A percentile compares a stretch with the other conserved stretches of the same genome.
phyloP scores from a whole-genome alignment of 768 basidiomycete species.

The Lentinula boryana region DNA sequence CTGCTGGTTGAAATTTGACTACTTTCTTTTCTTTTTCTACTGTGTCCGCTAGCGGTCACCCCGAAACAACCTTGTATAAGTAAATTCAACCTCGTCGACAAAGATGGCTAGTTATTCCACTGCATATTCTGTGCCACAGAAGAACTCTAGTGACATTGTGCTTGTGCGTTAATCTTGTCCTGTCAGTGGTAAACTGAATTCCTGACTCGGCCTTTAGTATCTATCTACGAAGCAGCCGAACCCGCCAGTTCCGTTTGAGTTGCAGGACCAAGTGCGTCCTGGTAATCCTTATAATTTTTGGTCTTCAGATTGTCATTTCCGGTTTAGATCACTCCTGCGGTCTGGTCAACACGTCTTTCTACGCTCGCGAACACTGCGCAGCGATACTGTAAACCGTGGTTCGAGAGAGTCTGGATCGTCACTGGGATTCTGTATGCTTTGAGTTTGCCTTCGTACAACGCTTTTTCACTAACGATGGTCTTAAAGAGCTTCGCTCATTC shows the following conservation, averaged over 20 bases:
- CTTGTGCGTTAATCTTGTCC: slow-evolving; percentile 15
- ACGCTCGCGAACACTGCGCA: slow-evolving; percentile 28
- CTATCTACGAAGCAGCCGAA: slow-evolving; percentile 23
- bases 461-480: background rate
- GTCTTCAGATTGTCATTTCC: background rate
- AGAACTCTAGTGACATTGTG: slow-evolving; percentile 13
- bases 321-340: slow-evolving; percentile 32
- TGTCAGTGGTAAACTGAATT: background rate
- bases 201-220: slow-evolving; percentile 16
- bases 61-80: background rate
- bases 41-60: slow-evolving; percentile 5
- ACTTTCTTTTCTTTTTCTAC: slow-evolving; percentile 8
- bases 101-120: slow-evolving; percentile 4
- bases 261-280: slow-evolving; percentile 28
- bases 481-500: slow-evolving; percentile 29
- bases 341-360: slow-evolving; percentile 38
- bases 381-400: slow-evolving; percentile 34
- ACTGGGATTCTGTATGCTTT: slow-evolving; percentile 34
- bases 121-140: background rate
- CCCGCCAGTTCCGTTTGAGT: slow-evolving; percentile 28
- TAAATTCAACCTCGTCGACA: slow-evolving; percentile 6
- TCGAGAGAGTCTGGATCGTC: slow-evolving; percentile 38
- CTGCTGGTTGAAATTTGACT: slow-evolving; percentile 5
- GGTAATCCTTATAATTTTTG: background rate
- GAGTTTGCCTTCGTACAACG: background rate